Base-by-base conservation (phyloP, 805 yeast species). In the Yarrowia bubula region DNA sequence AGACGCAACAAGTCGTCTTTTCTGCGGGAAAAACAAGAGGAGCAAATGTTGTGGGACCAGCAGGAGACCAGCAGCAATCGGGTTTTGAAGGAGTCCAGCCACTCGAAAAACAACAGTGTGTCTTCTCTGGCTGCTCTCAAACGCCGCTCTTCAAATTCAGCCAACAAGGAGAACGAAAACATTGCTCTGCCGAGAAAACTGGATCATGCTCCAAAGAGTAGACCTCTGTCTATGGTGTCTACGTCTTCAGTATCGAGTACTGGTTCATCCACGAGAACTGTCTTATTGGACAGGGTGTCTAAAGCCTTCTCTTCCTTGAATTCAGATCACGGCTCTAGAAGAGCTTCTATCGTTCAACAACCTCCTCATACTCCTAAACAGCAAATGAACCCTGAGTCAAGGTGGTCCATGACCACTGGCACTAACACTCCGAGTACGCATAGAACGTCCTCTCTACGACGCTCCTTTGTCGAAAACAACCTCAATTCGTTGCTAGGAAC, bases 211-310 rank as follows among this genome's bases (percentile, higher is more conserved):
- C 46, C 46, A 1, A 44, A 57, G 1, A 38, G 41, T 4, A 7
- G 57, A 28, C 47, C 47, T 1, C 15, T 61, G n/a, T 39, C 46
- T 18, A 38, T 32, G 46, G 41, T 68, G 2, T 68, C 70, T 15
- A 64, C 66, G 7, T 64, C 69, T 37, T 69, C 71, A 1, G 64
- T 66, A 14, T 69, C 71, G 13, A 69, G 71, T 9, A 69, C 67
- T 17, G 65, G 60, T 22, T 68, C 71, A 3, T 58, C 51, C 18
- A 58, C 61, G 3, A 28, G 64, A 17, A 58, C 64, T 0, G 41
- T 44, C 28, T 35, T 58, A 14, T 51, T 43, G 4, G 51, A 58
- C 11, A 15, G 51, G 7, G 64, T 55, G 6, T 55, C 61, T 38
- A 55, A 55, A 47, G 61, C 61, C 11, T 55, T 55, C 14, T 39